These are phyloP conservation scores for Chlamydomonas sp. DNA, from an alignment of 139 green algal species.

Conservation along the genomic window DNA sequence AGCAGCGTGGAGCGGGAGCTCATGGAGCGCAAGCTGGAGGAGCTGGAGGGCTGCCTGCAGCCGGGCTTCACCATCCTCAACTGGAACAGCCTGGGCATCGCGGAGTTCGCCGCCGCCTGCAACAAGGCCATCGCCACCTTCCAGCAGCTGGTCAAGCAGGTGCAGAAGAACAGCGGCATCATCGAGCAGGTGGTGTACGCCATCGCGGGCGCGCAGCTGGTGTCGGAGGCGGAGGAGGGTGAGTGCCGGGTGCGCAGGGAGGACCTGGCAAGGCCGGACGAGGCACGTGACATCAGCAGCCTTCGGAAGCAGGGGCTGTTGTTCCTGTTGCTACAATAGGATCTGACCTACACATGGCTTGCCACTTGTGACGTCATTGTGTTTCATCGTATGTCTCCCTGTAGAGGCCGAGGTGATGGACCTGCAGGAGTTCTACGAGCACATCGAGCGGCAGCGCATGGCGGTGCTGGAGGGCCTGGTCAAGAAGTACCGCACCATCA, in stretches of 20 bases:
- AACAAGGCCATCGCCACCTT: constrained; percentile 86
- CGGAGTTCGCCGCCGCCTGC: constrained; percentile 80
- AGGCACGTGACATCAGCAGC: too few species aligned
- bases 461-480: constrained; percentile 80
- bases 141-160: constrained; percentile 74
- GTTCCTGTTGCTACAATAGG: too few species aligned
- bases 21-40: constrained; percentile 68
- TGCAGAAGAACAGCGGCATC: constrained; percentile 85
- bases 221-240: constrained; percentile 46
- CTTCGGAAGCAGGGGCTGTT: too few species aligned
- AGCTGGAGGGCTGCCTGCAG: constrained; percentile 77
- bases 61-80: constrained; percentile 87
- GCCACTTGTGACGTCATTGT: too few species aligned
- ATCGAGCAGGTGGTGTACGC: constrained; percentile 81
- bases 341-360: too few species aligned
- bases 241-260: neutral
- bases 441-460: constrained; percentile 74
- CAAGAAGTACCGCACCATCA: constrained; percentile 84
- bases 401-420: constrained; percentile 62
- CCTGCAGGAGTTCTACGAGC: constrained; percentile 85
- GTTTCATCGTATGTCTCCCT: neutral
- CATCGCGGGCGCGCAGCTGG: constrained; percentile 66
- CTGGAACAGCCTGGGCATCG: constrained; percentile 93
- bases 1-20: constrained; percentile 74
- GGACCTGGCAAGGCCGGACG: neutral